A percentile compares a stretch with the other conserved stretches of the same genome.
Evolutionary conservation across 352 stramenopile species (phyloP).

Genomic region (Globisporangium abappressorium): DNA sequence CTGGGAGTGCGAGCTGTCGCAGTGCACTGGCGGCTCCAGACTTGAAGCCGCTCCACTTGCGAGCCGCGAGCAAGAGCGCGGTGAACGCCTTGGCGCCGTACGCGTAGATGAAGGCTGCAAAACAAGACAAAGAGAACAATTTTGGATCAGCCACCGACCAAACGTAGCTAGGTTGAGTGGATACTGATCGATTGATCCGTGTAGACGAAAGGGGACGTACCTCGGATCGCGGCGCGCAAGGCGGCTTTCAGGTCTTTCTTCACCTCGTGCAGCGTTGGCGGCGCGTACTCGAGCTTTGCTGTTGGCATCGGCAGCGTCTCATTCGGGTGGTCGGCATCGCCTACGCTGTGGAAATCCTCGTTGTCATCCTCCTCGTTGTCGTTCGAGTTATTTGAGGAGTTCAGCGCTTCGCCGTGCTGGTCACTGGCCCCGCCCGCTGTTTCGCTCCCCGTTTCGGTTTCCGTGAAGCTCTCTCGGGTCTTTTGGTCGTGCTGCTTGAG

Average conservation of each 20-base stretch:
- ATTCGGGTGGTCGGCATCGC: conserved; percentile 15
- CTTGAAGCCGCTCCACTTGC: conserved; percentile 70
- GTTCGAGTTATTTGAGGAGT: not conserved
- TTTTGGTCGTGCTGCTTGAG: conserved; percentile 55
- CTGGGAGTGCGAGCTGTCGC: conserved; percentile 54
- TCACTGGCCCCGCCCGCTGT: not conserved
- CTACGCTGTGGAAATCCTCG: conserved; percentile 1
- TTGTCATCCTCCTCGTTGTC: not conserved
- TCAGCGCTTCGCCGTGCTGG: not conserved
- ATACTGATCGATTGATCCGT: not conserved
- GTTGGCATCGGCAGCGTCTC: conserved; percentile 17
- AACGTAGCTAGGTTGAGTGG: not conserved
- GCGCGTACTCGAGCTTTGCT: conserved; percentile 21
- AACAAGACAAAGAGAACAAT: not conserved
- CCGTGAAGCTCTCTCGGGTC: conserved; percentile 19
- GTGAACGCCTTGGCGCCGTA: conserved; percentile 85
- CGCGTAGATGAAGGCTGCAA: conserved; percentile 53
- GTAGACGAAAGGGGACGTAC: not conserved
- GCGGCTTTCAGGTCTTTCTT: conserved; percentile 43
- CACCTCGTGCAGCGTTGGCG: conserved; percentile 23
- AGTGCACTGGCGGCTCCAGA: conserved; percentile 71
- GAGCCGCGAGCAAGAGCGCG: conserved; percentile 68
- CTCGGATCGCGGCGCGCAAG: conserved; percentile 38
- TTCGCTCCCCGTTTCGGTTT: conserved; percentile 10
- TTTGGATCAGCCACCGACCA: not conserved